Evolutionary conservation across 345 rosid species (phyloP).

Genomic region (Isatis tinctoria): DNA sequence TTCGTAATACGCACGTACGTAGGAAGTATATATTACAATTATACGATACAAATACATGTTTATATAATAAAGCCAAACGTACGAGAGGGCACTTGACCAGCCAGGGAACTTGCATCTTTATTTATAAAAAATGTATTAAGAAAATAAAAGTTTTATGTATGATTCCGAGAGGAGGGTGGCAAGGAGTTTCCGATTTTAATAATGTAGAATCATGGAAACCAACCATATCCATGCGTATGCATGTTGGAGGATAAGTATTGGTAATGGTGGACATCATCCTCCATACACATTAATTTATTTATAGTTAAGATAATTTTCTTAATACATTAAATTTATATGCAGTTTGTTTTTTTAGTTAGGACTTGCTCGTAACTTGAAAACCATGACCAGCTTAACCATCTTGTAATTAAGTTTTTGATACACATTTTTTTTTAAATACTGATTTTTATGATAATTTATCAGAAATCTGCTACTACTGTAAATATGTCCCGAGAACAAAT

Average conservation of each 20-base stretch:
- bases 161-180: background rate
- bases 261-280: conserved; percentile 12
- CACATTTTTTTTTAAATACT: background rate
- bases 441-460: no score
- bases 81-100: conserved; percentile 19
- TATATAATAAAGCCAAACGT: conserved; percentile 8
- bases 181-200: conserved; percentile 2
- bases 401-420: background rate
- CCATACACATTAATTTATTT: conserved; percentile 15
- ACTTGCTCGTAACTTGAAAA: background rate
- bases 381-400: background rate
- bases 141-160: background rate
- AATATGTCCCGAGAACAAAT: background rate
- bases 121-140: background rate
- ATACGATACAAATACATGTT: background rate
- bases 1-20: background rate
- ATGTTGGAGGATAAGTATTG: conserved; percentile 16
- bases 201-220: background rate
- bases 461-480: background rate
- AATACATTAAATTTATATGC: background rate
- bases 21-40: background rate
- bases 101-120: background rate
- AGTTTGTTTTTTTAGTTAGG: background rate
- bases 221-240: conserved; percentile 27
- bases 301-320: background rate